These are phyloP conservation scores for Macrophomina phaseolina DNA, from an alignment of 2,329 filamentous ascomycete genomes.

Conservation along the genomic window DNA sequence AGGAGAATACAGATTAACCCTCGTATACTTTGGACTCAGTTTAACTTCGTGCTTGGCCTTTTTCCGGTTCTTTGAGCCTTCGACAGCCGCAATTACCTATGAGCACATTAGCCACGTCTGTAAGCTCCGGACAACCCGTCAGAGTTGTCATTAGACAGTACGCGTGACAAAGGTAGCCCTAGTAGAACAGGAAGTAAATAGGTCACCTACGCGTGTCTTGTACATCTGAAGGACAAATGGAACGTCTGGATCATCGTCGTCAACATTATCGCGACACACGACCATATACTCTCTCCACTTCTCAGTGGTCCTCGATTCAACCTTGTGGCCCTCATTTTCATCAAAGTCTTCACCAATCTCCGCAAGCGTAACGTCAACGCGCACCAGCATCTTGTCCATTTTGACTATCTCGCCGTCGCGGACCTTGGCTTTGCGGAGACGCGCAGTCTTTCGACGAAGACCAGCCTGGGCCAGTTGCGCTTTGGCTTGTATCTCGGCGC, in stretches of 20 bases:
- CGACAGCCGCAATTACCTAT: constrained; percentile 64
- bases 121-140: not conserved
- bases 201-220: constrained; percentile 57
- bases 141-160: not conserved
- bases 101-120: no score
- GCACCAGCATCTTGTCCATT: constrained; percentile 71
- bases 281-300: constrained; percentile 70
- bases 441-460: constrained; percentile 41
- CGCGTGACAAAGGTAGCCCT: not conserved
- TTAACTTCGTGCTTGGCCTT: constrained; percentile 63
- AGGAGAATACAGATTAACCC: constrained; percentile 68
- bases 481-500: constrained; percentile 45
- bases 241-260: constrained; percentile 51
- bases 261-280: constrained; percentile 64
- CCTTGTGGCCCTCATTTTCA: constrained; percentile 66
- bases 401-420: constrained; percentile 68
- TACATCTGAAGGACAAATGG: constrained; percentile 66
- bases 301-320: constrained; percentile 63
- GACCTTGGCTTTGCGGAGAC: constrained; percentile 47
- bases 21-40: constrained; percentile 58
- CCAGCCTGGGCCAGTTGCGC: constrained; percentile 48
- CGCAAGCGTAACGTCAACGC: constrained; percentile 61
- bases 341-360: constrained; percentile 65
- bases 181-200: no score
- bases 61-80: constrained; percentile 58